A percentile compares a stretch with the other conserved stretches of the same genome.
Conservation (phyloP, 306 rosid genomes). For the Acacia acuminata region DNA sequence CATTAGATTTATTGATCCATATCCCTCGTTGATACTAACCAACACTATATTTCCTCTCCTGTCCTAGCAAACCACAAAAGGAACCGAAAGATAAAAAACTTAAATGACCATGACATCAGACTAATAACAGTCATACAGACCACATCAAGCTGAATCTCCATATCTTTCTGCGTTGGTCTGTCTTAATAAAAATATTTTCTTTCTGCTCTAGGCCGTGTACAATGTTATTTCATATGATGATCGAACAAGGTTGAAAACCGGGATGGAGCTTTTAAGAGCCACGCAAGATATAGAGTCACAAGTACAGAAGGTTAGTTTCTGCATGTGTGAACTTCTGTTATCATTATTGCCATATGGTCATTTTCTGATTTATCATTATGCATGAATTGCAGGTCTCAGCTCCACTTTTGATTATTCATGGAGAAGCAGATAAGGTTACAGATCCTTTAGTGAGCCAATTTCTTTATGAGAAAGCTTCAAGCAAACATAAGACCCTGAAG, state of each 20-base stretch:
- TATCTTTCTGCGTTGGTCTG: not conserved
- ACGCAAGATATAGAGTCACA: conserved; percentile 65
- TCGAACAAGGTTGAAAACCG: conserved; percentile 66
- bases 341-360: not conserved
- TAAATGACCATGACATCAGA: not conserved
- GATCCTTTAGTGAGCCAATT: conserved; percentile 77
- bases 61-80: not conserved
- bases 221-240: conserved; percentile 70
- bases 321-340: not conserved
- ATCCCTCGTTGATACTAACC: not conserved
- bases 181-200: not conserved
- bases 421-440: conserved; percentile 80
- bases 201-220: conserved; percentile 59
- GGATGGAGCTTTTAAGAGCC: conserved; percentile 64
- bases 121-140: not conserved
- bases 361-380: not conserved
- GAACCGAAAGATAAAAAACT: not conserved
- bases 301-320: conserved; percentile 62
- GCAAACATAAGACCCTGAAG: conserved; percentile 70
- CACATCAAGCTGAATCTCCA: not conserved
- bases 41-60: not conserved
- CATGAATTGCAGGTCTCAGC: not conserved
- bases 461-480: conserved; percentile 78
- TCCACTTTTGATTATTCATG: conserved; percentile 67
- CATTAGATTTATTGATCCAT: not conserved